A percentile compares a stretch with the other conserved stretches of the same genome.
phyloP scores from a whole-genome alignment of 495 filamentous ascomycete species.

The Aspergillus sparsus region DNA sequence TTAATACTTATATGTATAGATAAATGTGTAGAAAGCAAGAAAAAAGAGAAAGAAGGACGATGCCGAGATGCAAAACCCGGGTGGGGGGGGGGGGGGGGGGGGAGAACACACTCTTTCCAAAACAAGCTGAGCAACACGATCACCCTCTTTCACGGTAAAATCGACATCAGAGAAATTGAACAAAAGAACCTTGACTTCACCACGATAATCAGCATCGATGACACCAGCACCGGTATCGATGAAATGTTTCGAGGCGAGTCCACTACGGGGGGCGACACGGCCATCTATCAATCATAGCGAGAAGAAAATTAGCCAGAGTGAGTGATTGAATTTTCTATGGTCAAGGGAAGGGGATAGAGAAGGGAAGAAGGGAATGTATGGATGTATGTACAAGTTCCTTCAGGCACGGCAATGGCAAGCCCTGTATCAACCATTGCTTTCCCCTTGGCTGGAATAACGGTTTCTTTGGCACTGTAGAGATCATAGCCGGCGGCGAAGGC shows the following conservation, averaged over 20 bases:
- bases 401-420: conserved; percentile 83
- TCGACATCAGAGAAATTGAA: conserved; percentile 88
- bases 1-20: conserved; percentile 1
- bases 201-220: conserved; percentile 96
- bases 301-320: background rate
- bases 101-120: conserved; percentile 66
- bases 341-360: background rate
- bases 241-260: conserved; percentile 88
- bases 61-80: too few species aligned
- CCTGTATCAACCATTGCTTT: conserved; percentile 88
- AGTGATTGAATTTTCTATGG: too few species aligned
- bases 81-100: background rate
- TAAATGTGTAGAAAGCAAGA: background rate
- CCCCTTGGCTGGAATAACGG: conserved; percentile 75
- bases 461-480: conserved; percentile 73
- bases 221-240: conserved; percentile 95
- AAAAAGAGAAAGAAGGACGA: background rate
- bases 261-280: conserved; percentile 86
- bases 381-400: conserved; percentile 71
- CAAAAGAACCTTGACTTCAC: conserved; percentile 87
- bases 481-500: conserved; percentile 93
- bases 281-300: conserved; percentile 59
- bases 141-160: conserved; percentile 79
- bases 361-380: background rate
- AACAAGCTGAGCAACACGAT: conserved; percentile 90